These are phyloP conservation scores for Pleurotus tuber-regium DNA, from an alignment of 768 basidiomycete species.

Conservation along the genomic window DNA sequence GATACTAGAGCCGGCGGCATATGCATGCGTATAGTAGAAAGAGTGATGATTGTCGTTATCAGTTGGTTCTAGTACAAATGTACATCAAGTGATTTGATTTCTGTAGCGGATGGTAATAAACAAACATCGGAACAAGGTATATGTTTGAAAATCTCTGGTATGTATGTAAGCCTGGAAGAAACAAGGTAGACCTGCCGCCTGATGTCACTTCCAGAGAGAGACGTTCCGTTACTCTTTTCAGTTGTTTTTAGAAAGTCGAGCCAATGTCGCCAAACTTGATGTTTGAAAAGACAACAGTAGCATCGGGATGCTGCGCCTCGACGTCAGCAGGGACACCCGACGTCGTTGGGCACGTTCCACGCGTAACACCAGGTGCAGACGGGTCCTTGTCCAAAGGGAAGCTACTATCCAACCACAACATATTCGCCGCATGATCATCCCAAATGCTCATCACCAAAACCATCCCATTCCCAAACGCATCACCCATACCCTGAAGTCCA, in stretches of 20 bases:
- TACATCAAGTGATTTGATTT: too few relatives aligned
- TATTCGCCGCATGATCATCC: conserved; percentile 37
- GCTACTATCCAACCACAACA: conserved; percentile 27
- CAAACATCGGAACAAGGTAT: too few relatives aligned
- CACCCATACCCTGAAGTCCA: conserved; percentile 35
- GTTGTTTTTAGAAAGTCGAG: conserved; percentile 27
- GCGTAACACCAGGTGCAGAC: conserved; percentile 16
- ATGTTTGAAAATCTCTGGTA: too few relatives aligned
- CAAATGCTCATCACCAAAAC: conserved; percentile 40
- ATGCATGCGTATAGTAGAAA: too few relatives aligned
- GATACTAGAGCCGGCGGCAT: too few relatives aligned
- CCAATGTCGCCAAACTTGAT: conserved; percentile 39
- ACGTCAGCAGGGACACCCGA: conserved; percentile 35
- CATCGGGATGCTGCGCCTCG: conserved; percentile 23
- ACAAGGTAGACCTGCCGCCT: too few relatives aligned
- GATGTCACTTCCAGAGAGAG: too few relatives aligned
- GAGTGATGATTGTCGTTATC: too few relatives aligned
- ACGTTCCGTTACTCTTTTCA: too few relatives aligned
- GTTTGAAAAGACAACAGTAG: conserved; percentile 35
- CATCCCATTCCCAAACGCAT: conserved; percentile 37
- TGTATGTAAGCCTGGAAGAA: too few relatives aligned
- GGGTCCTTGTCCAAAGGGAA: conserved; percentile 26
- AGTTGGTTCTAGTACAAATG: too few relatives aligned
- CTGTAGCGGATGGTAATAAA: too few relatives aligned
- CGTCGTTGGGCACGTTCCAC: conserved; percentile 17